A percentile compares a stretch with the other conserved stretches of the same genome.
Conservation (phyloP, 805 yeast genomes). For the Cyberlindnera petersonii region DNA sequence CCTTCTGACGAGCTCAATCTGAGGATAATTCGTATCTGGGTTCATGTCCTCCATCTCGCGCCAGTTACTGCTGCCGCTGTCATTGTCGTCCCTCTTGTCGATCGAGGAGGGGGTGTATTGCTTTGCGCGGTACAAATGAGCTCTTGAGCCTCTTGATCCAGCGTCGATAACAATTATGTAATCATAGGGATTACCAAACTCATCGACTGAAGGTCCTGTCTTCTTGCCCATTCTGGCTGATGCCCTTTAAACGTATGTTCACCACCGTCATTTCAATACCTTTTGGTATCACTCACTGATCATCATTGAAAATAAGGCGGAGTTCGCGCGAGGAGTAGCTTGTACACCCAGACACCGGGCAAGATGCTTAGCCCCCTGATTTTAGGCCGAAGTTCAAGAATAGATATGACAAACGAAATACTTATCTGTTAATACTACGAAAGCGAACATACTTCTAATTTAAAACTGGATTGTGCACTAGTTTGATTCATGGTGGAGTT, state of each 20-base stretch:
- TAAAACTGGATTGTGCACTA: too few relatives aligned
- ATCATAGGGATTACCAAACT: conserved; percentile 49
- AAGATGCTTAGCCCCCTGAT: too few relatives aligned
- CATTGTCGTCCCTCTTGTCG: background rate
- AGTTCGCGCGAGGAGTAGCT: too few relatives aligned
- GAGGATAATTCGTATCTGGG: conserved; percentile 8
- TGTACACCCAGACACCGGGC: too few relatives aligned
- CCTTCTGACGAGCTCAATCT: conserved; percentile 16
- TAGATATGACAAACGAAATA: too few relatives aligned
- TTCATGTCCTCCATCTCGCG: conserved; percentile 6
- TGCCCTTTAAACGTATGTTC: background rate
- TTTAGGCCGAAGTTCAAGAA: too few relatives aligned
- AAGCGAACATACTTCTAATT: too few relatives aligned
- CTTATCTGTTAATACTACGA: too few relatives aligned
- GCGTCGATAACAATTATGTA: conserved; percentile 61
- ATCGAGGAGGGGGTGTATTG: conserved; percentile 1
- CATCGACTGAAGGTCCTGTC: conserved; percentile 28
- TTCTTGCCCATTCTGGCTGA: conserved; percentile 8
- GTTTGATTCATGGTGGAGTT: too few relatives aligned
- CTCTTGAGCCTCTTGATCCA: conserved; percentile 64
- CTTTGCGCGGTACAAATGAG: conserved; percentile 44
- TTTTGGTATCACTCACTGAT: background rate
- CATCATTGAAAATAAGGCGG: too few relatives aligned
- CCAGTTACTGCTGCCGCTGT: conserved; percentile 12
- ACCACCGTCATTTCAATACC: background rate